Evolutionary conservation across 495 filamentous ascomycete species (phyloP), one percentile per base, ranked within the genome.

Genomic region (Talaromyces wortmannii): DNA sequence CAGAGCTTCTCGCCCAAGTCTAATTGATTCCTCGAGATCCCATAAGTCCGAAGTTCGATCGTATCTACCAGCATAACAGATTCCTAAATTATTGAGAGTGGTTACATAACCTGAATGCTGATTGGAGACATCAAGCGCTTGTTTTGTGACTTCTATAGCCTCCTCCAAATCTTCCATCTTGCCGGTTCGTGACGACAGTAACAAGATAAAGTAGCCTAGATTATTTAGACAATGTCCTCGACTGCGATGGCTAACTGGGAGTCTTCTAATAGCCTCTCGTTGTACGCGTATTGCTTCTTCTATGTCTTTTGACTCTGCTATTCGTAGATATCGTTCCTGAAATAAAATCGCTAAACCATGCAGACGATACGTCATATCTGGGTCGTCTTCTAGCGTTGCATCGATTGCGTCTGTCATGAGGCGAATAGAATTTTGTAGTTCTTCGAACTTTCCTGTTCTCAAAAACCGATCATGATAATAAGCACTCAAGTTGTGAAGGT

Each of bases 171-270:
- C 55, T 12, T 31, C 52, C 3, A 54, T 60, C 30, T 43, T 42
- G 8, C 56, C 56, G 23, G 56, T 61, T 6, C 53, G 56, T 42
- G 54, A 17, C 45, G 52, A 62, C 48, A 47, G 50, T n/a, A 33
- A 7, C 5, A 3, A 18, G 23, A 61, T 48, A 4, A 44, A 40
- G 43, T 52, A 46, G 46, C 50, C 61, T 7, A 62, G 61, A 48
- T 58, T 59, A 46, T 56, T 58, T 31, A 65, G 48, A 18, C 17
- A 40, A 33, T 42, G 29, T 29, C 54, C 55, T 13, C 32, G 49
- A 55, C 57, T 53, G 43, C 58, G 58, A 58, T 63, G 58, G 52
- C 59, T 55, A 10, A 52, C 31, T 10, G 58, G 63, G 16, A 55
- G 58, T 23, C 45, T 11, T 12, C 53, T n/a, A 36, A 63, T 51